Conservation (phyloP, 75 land plant genomes). For the Azolla pinnata region DNA sequence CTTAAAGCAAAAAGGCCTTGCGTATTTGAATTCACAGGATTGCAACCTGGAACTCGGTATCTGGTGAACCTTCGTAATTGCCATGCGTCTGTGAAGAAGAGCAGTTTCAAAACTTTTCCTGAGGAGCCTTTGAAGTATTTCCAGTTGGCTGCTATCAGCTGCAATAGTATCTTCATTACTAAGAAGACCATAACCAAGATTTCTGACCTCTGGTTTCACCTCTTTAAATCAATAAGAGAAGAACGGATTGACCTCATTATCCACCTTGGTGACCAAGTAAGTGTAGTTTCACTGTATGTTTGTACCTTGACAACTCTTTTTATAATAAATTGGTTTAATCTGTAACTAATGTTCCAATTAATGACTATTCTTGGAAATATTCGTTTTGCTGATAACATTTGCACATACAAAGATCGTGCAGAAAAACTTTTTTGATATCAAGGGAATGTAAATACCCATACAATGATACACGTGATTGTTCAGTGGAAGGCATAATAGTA, state of each 20-base stretch:
- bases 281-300: no score
- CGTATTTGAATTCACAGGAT: slow-evolving; percentile 24
- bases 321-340: no score
- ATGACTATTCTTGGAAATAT: no score
- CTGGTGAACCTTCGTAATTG: slow-evolving; percentile 20
- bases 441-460: no score
- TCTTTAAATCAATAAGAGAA: slow-evolving; percentile 20
- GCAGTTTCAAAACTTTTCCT: slow-evolving; percentile 34
- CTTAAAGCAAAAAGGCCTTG: slow-evolving; percentile 19
- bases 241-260: slow-evolving; percentile 26
- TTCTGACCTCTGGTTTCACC: slow-evolving; percentile 38
- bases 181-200: slow-evolving; percentile 23
- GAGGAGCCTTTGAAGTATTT: slow-evolving; percentile 11
- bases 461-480: no score
- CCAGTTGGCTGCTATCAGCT: slow-evolving; percentile 31
- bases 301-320: no score
- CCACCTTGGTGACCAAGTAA: slow-evolving; percentile 45
- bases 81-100: not conserved
- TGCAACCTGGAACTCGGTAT: slow-evolving; percentile 30
- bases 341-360: no score
- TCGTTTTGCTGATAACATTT: no score
- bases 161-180: slow-evolving; percentile 42
- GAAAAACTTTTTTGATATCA: no score
- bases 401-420: no score
- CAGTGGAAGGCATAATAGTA: no score